Evolutionary conservation across 1,139 yeast species (phyloP), one percentile per base, ranked within the genome.

Genomic region (Saccharomyces hybrid): DNA sequence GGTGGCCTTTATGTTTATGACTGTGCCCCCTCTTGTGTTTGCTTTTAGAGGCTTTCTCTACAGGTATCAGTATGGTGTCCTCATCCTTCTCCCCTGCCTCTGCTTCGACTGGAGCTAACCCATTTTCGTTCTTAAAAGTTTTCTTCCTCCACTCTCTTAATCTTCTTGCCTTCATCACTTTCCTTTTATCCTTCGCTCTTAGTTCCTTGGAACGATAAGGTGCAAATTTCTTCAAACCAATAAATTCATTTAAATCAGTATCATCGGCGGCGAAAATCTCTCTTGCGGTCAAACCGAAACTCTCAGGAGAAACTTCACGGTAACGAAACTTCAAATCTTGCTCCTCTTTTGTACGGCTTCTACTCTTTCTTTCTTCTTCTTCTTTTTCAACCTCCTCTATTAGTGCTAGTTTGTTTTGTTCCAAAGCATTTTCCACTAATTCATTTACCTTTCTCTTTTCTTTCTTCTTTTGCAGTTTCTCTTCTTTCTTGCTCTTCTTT

Each of bases 191-290:
- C 69, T 85, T 88, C 62, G 78, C 73, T 61, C 84, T 78, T 62
- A 80, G 77, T 56, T 88, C 96, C 59, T 80, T 80, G 26, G 90
- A 82, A 68, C 97, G 81, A 70, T 88, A 95, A 28, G 98, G 93
- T 0, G 98, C 98, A 63, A 93, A 83, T 70, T 91, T 91, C 75
- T 93, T 93, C 62, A 95, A 75, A 13, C 97, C 95, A 58, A 89
- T 85, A 66, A 77, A 90, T 55, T 82, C 84, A 71, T 93, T 93
- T 70, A 95, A 78, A 53, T 86, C 88, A 58, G 80, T 78, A 68
- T 95, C 99, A 65, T 88, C 95, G 8, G 99, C 99, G 57, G 88
- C 73, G 53, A 95, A 75, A 52, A 95, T 93, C 65, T 95, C 99
- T 58, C 95, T 78, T 0, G 95, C 80, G 0, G 89, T 78, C 54